phyloP scores from a whole-genome alignment of 1,284 basidiomycete genomes.

The Ustilago nuda region DNA sequence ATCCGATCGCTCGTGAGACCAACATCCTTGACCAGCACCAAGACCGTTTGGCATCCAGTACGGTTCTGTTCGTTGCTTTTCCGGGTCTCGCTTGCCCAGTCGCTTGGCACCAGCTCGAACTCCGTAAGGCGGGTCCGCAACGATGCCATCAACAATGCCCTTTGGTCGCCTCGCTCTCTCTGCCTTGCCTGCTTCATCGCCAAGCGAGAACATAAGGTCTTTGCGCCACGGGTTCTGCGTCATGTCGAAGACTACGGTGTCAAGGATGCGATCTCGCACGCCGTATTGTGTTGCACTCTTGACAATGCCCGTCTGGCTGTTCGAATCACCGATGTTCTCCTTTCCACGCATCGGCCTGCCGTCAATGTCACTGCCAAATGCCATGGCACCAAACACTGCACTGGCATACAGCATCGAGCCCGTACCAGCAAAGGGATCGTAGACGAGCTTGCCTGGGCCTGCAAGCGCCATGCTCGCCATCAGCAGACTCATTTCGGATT shows the following conservation, averaged over 20 bases:
- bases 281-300: constrained; percentile 86
- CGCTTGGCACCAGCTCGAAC: constrained; percentile 96
- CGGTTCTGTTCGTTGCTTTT: constrained; percentile 66
- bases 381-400: constrained; percentile 82
- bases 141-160: constrained; percentile 89
- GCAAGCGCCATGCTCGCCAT: constrained; percentile 96
- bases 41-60: constrained; percentile 67
- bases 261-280: constrained; percentile 79
- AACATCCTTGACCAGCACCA: constrained; percentile 40
- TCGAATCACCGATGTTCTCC: constrained; percentile 71
- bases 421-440: constrained; percentile 96
- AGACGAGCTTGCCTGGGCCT: constrained; percentile 86
- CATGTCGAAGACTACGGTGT: constrained; percentile 89
- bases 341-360: constrained; percentile 96
- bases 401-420: constrained; percentile 89
- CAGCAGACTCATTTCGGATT: constrained; percentile 89
- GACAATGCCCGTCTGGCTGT: constrained; percentile 75
- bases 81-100: constrained; percentile 76
- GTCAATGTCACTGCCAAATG: constrained; percentile 96
- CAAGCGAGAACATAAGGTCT: constrained; percentile 28
- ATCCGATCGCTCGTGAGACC: constrained; percentile 65
- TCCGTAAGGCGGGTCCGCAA: constrained; percentile 76
- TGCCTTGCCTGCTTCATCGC: constrained; percentile 1
- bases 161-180: constrained; percentile 11
- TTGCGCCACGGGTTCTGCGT: constrained; percentile 86